Evolutionary conservation across 768 basidiomycete species (phyloP).

Genomic region (Brasilioporus rufonigricans): DNA sequence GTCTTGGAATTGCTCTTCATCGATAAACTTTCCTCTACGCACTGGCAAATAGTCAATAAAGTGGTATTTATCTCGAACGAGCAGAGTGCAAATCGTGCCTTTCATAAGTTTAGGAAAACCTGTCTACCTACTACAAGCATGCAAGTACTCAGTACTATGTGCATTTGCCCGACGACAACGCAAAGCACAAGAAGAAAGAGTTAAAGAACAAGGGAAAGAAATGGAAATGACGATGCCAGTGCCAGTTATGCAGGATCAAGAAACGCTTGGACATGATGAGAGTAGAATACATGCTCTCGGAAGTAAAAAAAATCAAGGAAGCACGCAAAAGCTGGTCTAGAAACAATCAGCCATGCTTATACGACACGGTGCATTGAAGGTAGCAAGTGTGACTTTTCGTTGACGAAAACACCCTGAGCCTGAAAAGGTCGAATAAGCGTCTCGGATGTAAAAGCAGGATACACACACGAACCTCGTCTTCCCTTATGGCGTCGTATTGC

Average conservation of each 20-base stretch:
- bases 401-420: conserved; percentile 5
- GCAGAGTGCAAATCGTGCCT: conserved; percentile 38
- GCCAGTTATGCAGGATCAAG: conserved; percentile 5
- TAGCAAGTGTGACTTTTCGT: conserved; percentile 27
- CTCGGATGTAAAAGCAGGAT: background rate
- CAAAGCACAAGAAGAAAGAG: background rate
- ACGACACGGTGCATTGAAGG: conserved; percentile 10
- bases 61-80: background rate
- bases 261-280: background rate
- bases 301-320: background rate
- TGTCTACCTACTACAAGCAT: conserved; percentile 9
- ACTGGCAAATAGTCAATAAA: too few relatives aligned
- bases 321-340: background rate
- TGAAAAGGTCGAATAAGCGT: background rate
- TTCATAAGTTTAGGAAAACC: conserved; percentile 7
- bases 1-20: too few relatives aligned
- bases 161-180: background rate
- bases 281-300: background rate
- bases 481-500: background rate
- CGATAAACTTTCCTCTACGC: too few relatives aligned
- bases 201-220: background rate
- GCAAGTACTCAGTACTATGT: conserved; percentile 15
- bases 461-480: conserved; percentile 10
- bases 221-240: background rate
- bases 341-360: background rate